phyloP scores from a whole-genome alignment of 345 rosid species.

The Aurinia saxatilis region DNA sequence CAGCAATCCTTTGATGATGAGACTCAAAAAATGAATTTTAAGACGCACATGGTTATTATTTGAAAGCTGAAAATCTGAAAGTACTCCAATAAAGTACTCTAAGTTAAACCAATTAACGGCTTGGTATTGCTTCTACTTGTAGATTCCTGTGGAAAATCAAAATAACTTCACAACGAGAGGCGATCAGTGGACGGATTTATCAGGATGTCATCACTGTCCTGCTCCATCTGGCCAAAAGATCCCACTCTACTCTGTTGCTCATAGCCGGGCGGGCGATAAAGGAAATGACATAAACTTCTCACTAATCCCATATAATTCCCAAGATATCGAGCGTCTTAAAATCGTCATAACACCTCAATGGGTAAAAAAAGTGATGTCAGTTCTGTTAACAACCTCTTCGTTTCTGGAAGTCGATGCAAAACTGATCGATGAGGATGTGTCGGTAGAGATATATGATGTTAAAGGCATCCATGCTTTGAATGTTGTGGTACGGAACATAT shows the following conservation, averaged over 20 bases:
- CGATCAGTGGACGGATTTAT: background rate
- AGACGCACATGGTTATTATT: background rate
- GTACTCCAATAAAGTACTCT: background rate
- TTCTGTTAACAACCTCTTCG: conserved; percentile 41
- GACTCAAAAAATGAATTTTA: background rate
- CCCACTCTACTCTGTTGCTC: conserved; percentile 62
- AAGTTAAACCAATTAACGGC: background rate
- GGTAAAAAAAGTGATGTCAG: conserved; percentile 60
- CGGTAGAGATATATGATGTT: conserved; percentile 68
- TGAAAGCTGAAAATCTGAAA: background rate
- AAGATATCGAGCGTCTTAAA: conserved; percentile 57
- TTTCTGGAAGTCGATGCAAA: conserved; percentile 33
- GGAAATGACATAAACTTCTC: conserved; percentile 83
- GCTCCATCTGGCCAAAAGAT: conserved; percentile 53
- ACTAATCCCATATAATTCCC: conserved; percentile 59
- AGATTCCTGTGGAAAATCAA: conserved; percentile 1
- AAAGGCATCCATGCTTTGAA: conserved; percentile 63
- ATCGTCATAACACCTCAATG: conserved; percentile 55
- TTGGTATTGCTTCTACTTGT: conserved; percentile 13
- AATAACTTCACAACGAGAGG: background rate
- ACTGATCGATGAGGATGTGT: conserved; percentile 35
- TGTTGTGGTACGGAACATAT: conserved; percentile 65
- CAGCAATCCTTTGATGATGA: background rate
- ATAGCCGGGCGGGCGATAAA: conserved; percentile 80
- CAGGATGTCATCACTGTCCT: conserved; percentile 29